These are phyloP conservation scores for Neofusicoccum umdonicola DNA, from an alignment of 2,329 filamentous ascomycete genomes.

Conservation along the genomic window DNA sequence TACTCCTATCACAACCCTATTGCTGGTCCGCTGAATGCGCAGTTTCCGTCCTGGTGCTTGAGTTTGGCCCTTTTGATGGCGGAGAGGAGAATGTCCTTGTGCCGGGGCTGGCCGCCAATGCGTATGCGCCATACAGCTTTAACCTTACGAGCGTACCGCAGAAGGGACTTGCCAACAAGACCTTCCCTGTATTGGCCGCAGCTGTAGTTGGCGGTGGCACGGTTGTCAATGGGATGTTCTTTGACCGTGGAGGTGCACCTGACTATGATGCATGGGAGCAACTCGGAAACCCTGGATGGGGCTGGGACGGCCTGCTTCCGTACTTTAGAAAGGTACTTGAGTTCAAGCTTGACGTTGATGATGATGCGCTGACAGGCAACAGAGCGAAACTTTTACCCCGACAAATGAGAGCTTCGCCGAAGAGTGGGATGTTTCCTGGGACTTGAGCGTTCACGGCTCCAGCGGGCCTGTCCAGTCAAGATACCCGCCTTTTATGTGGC, in stretches of 20 bases:
- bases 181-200: constrained; percentile 40
- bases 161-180: constrained; percentile 37
- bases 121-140: background rate
- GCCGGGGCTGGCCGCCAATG: background rate
- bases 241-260: constrained; percentile 38
- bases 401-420: background rate
- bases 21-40: background rate
- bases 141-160: constrained; percentile 44
- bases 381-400: background rate
- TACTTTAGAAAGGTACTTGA: background rate
- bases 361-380: background rate
- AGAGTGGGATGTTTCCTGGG: background rate
- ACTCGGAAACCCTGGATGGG: constrained; percentile 32
- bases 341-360: background rate
- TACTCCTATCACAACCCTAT: background rate
- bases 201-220: constrained; percentile 36
- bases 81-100: constrained; percentile 20
- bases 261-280: constrained; percentile 33
- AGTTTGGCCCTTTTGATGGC: constrained; percentile 28
- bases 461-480: background rate
- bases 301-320: constrained; percentile 31
- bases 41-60: constrained; percentile 27
- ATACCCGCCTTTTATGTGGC: background rate
- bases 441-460: background rate
- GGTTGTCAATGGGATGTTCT: constrained; percentile 40